Evolutionary conservation across 495 filamentous ascomycete genomes (phyloP), one percentile per base, ranked within the genome.

Genomic region (Arthonia radiata): DNA sequence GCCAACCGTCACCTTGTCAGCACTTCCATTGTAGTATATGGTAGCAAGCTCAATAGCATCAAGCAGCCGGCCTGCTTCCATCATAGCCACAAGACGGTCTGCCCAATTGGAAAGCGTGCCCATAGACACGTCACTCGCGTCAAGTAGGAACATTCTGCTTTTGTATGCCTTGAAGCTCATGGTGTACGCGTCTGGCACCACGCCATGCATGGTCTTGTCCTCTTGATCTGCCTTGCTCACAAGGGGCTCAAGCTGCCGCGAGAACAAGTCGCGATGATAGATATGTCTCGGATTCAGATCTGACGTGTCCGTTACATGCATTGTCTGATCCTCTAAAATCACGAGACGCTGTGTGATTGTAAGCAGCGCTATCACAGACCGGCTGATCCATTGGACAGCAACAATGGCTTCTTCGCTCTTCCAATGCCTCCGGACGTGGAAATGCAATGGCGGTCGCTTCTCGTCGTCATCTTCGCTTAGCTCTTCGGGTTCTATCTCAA

Each of bases 141-240:
- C 83, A 13, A 97, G 55, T 8, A 94, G 53, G 41, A 94, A 97
- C 23, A 92, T 54, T 8, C 86, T 67, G 10, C 89, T 81, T 47
- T 94, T 97, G 47, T 93, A 93, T 3, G 77, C 64, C 33, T 76
- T 77, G 46, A 94, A 82, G 43, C 89, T 93, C 71, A 92, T 91
- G 41, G 86, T 76, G 37, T 92, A 97, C 10, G 89, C 86, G 54
- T 97, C 89, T 9, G 83, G 83, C 24, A 97, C 78, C 12, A 92
- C 80, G 2, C 82, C 81, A 48, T 93, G 86, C 71, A 91, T 80
- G 2, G 76, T 73, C 2, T 62, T 61, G 33, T 91, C 78, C 23
- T 82, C 70, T 39, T 90, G 80, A 33, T 92, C 74, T 25, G 86
- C 54, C 32, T 79, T 68, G 41, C 93, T 82, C 10, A 94, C 78